These are phyloP conservation scores for Ceratobasidium sp. DNA, from an alignment of 1,284 basidiomycete genomes.

Conservation along the genomic window DNA sequence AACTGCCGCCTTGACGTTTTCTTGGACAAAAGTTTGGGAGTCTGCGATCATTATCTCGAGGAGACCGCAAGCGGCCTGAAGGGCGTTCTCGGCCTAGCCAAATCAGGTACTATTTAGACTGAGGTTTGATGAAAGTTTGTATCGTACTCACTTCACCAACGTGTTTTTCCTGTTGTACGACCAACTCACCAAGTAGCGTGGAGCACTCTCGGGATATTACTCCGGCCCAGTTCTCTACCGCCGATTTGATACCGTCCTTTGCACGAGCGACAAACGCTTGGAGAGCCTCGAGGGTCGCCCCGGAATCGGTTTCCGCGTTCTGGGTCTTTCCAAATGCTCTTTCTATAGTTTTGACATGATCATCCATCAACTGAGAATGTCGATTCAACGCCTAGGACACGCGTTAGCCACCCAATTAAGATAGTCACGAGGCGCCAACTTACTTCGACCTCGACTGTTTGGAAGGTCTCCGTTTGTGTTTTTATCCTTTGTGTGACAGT, in stretches of 20 bases:
- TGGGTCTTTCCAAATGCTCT: conserved; percentile 66
- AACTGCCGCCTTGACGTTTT: conserved; percentile 46
- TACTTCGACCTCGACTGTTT: conserved; percentile 60
- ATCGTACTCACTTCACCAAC: conserved; percentile 50
- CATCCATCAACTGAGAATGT: conserved; percentile 64
- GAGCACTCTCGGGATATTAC: conserved; percentile 59
- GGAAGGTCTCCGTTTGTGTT: conserved; percentile 63
- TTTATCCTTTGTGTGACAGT: conserved; percentile 63
- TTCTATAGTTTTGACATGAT: conserved; percentile 66
- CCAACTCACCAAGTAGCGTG: conserved; percentile 57
- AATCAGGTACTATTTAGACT: neutral
- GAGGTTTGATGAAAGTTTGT: neutral
- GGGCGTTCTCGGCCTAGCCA: conserved; percentile 59
- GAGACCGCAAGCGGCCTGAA: conserved; percentile 56
- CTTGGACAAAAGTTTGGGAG: conserved; percentile 48
- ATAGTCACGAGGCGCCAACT: conserved; percentile 43
- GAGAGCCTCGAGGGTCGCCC: conserved; percentile 60
- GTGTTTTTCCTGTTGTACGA: conserved; percentile 50
- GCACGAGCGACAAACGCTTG: conserved; percentile 61
- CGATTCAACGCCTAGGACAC: conserved; percentile 55
- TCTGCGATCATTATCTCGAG: conserved; percentile 46
- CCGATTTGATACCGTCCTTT: conserved; percentile 60
- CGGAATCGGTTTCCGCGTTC: conserved; percentile 61
- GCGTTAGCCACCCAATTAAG: conserved; percentile 40
- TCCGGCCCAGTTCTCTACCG: conserved; percentile 63